Percentiles rank a stretch among this genome's conserved stretches.
Conservation (phyloP, 225 moss, liverwort and hornwort genomes). For the Antitrichia curtipendula region DNA sequence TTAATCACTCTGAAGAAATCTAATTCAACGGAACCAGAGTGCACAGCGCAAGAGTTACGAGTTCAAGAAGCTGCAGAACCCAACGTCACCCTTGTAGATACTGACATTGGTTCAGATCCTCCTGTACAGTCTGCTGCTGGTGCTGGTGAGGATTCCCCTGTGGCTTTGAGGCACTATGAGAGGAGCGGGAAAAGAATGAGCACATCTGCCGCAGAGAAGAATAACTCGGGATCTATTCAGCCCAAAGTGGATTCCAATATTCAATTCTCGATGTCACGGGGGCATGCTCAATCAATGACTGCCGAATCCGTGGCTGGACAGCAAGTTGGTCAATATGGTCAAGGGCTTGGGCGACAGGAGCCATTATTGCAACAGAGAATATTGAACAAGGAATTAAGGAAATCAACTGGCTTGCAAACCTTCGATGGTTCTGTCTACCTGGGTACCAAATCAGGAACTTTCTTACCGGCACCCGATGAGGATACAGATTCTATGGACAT, state of each 20-base stretch:
- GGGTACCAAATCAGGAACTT: neutral
- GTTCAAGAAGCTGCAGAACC: neutral
- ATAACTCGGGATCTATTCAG: neutral
- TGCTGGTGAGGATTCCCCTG: neutral
- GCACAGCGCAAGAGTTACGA: neutral
- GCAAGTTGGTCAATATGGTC: neutral
- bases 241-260: neutral
- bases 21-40: neutral
- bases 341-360: neutral
- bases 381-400: neutral
- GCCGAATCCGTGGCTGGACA: neutral
- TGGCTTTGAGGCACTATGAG: conserved; percentile 3
- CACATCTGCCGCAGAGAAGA: neutral
- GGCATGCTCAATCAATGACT: neutral
- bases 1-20: neutral
- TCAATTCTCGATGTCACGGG: neutral
- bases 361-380: neutral
- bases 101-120: neutral
- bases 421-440: neutral
- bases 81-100: neutral
- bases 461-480: neutral
- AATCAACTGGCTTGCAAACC: neutral
- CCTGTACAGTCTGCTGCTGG: neutral
- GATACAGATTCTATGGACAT: conserved; percentile 24
- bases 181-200: neutral